Evolutionary conservation across 2,329 filamentous ascomycete genomes (phyloP).

Genomic region (Emmonsia crescens): DNA sequence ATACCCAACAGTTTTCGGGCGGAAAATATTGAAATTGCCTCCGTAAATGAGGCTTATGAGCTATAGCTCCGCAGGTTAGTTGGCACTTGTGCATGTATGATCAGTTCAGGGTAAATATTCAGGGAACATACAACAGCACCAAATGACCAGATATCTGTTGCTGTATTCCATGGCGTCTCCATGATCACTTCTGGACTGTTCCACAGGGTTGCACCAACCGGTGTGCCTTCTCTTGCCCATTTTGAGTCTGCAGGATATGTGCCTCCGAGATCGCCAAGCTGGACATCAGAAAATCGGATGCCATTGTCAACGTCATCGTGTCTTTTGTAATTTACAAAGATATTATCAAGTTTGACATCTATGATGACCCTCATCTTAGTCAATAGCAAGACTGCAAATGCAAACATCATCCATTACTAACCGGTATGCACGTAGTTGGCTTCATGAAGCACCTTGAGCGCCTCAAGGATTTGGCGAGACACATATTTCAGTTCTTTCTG

Average conservation of each 20-base stretch:
- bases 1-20: conserved; percentile 11
- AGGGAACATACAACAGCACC: conserved; percentile 9
- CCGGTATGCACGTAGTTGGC: conserved; percentile 11
- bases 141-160: conserved; percentile 17
- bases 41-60: conserved; percentile 14
- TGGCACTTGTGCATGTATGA: too few relatives aligned
- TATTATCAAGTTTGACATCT: conserved; percentile 15
- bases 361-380: not conserved
- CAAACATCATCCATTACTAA: not conserved
- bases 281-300: conserved; percentile 14
- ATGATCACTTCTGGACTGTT: conserved; percentile 16
- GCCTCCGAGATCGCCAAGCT: conserved; percentile 15
- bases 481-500: conserved; percentile 9
- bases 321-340: conserved; percentile 15
- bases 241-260: conserved; percentile 8
- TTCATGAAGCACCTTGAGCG: conserved; percentile 8
- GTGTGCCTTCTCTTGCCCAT: conserved; percentile 10
- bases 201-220: too few relatives aligned
- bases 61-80: too few relatives aligned
- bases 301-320: not conserved
- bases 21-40: conserved; percentile 14
- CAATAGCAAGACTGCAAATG: not conserved
- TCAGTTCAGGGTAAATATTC: too few relatives aligned
- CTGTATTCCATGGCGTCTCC: conserved; percentile 14
- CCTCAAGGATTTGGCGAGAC: conserved; percentile 10